Conservation (phyloP, 108 stramenopile species). For the Fistulifera solaris region DNA sequence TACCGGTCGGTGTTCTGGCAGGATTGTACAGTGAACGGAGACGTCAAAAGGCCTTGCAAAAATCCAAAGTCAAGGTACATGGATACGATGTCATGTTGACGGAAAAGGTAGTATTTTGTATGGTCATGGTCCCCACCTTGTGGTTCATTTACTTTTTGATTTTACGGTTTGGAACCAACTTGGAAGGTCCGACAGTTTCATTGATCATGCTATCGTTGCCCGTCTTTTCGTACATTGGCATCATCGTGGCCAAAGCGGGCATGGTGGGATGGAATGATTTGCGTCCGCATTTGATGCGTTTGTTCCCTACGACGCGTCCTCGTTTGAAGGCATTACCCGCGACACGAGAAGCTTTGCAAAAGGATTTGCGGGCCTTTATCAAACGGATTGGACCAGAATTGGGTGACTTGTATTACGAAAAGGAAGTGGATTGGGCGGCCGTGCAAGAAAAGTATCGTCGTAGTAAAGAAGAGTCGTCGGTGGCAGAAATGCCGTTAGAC, state of each 20-base stretch:
- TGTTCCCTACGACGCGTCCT: slow-evolving; percentile 62
- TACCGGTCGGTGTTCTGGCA: slow-evolving; percentile 88
- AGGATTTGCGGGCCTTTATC: slow-evolving; percentile 66
- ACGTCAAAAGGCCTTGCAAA: slow-evolving; percentile 84
- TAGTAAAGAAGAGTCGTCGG: too few relatives aligned
- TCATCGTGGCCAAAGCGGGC: slow-evolving; percentile 78
- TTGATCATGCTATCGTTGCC: slow-evolving; percentile 79
- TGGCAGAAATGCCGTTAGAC: too few relatives aligned
- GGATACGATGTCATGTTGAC: slow-evolving; percentile 92
- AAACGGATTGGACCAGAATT: slow-evolving; percentile 56
- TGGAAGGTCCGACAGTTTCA: slow-evolving; percentile 71
- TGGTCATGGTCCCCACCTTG: slow-evolving; percentile 89
- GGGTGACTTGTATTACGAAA: slow-evolving; percentile 73
- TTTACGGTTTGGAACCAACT: slow-evolving; percentile 55
- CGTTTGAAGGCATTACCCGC: slow-evolving; percentile 57
- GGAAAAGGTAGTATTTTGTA: slow-evolving; percentile 90
- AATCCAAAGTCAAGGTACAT: slow-evolving; percentile 87
- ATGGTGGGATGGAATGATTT: slow-evolving; percentile 94
- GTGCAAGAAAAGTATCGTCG: slow-evolving; percentile 30
- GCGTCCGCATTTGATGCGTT: slow-evolving; percentile 66
- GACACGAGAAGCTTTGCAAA: slow-evolving; percentile 47
- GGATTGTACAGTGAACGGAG: slow-evolving; percentile 71
- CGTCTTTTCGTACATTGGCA: slow-evolving; percentile 88
- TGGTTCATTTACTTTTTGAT: slow-evolving; percentile 85
- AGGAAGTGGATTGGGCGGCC: slow-evolving; percentile 72